These are phyloP conservation scores for Sclerospora graminicola DNA, from an alignment of 352 stramenopile genomes.

Conservation along the genomic window DNA sequence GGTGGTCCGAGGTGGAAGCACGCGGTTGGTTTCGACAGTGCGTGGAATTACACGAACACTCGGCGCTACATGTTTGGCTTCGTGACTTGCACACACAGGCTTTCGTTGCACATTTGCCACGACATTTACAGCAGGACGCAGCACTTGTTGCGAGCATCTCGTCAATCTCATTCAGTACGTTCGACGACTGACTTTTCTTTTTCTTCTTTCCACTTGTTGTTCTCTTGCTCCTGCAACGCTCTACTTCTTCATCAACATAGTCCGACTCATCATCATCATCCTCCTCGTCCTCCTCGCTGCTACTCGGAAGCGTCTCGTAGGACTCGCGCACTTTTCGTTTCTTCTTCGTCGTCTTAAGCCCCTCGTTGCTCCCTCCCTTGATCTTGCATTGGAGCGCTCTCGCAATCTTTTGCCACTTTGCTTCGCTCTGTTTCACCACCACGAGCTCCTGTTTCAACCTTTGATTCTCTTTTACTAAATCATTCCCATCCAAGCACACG, in stretches of 20 bases:
- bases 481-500: too few species aligned
- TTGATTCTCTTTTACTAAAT: slow-evolving; percentile 28
- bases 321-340: slow-evolving; percentile 29
- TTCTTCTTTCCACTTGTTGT: slow-evolving; percentile 1
- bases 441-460: slow-evolving; percentile 17
- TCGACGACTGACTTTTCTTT: neutral
- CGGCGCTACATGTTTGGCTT: slow-evolving; percentile 25
- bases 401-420: slow-evolving; percentile 64
- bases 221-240: neutral
- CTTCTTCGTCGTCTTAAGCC: slow-evolving; percentile 12
- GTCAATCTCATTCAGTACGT: slow-evolving; percentile 50
- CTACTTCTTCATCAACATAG: slow-evolving; percentile 46
- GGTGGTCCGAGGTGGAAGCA: too few species aligned
- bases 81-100: slow-evolving; percentile 49
- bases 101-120: slow-evolving; percentile 71
- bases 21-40: neutral
- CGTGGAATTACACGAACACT: slow-evolving; percentile 39
- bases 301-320: slow-evolving; percentile 40
- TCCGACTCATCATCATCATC: slow-evolving; percentile 49
- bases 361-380: slow-evolving; percentile 15
- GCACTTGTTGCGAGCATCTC: slow-evolving; percentile 29
- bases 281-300: slow-evolving; percentile 44
- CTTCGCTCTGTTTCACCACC: slow-evolving; percentile 30
- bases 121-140: slow-evolving; percentile 44
- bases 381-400: slow-evolving; percentile 24